These are phyloP conservation scores for Trichopus zeylanicus DNA, from an alignment of 116 monocot species.

Conservation along the genomic window DNA sequence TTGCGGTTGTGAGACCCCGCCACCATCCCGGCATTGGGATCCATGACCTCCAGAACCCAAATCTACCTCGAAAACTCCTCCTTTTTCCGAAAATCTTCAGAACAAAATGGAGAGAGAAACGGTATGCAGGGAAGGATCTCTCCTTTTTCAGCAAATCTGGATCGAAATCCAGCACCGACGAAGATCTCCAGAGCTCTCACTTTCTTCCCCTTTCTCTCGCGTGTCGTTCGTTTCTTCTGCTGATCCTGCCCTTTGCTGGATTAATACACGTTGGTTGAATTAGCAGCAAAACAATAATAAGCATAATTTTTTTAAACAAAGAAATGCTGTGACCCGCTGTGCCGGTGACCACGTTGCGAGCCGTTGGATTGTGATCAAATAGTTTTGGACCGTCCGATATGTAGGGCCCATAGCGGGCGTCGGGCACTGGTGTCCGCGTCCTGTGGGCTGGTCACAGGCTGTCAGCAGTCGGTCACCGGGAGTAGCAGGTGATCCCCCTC, in stretches of 20 bases:
- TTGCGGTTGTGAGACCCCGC: conserved; percentile 57
- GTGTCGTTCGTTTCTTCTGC: neutral
- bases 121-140: neutral
- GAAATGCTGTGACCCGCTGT: neutral
- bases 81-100: neutral
- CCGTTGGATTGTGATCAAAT: neutral
- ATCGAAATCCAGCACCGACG: neutral
- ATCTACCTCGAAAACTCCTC: neutral
- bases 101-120: conserved; percentile 1
- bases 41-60: conserved; percentile 22
- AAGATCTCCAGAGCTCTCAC: neutral
- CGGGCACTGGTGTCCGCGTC: neutral
- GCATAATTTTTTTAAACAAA: too few species aligned
- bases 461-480: neutral
- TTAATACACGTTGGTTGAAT: neutral
- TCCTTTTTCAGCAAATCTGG: neutral
- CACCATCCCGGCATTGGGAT: conserved; percentile 55
- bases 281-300: neutral
- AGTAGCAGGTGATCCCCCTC: neutral
- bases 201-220: neutral
- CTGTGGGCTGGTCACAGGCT: neutral
- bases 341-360: neutral
- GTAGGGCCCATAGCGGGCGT: neutral
- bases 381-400: neutral
- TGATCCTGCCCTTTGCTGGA: neutral